Evolutionary conservation across 352 stramenopile genomes (phyloP).

Genomic region (Pythium phragmitis): DNA sequence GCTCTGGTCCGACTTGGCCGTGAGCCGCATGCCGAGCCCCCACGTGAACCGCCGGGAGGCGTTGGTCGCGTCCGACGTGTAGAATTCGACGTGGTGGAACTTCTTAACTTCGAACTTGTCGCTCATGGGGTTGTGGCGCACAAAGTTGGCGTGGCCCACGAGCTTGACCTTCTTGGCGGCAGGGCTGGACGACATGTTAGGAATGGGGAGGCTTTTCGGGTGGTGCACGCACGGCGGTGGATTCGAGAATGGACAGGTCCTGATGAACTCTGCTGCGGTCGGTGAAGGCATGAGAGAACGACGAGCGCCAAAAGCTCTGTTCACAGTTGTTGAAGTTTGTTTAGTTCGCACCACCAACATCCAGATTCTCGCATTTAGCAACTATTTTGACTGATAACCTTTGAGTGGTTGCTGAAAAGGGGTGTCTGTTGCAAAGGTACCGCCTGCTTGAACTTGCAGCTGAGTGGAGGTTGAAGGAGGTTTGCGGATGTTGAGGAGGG

Average conservation of each 20-base stretch:
- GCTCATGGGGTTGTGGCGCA: conserved; percentile 70
- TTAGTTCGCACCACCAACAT: conserved; percentile 14
- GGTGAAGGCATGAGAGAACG: neutral
- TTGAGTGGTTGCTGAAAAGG: conserved; percentile 5
- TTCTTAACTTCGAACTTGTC: conserved; percentile 76
- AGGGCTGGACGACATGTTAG: conserved; percentile 17
- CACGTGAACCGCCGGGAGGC: conserved; percentile 73
- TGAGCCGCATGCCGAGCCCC: conserved; percentile 80
- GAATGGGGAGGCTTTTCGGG: neutral
- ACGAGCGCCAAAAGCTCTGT: neutral
- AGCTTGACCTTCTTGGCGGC: conserved; percentile 55
- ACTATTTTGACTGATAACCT: neutral
- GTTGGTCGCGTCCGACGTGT: conserved; percentile 79
- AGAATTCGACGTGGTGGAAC: conserved; percentile 89
- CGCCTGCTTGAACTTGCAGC: conserved; percentile 22
- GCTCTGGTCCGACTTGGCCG: conserved; percentile 85
- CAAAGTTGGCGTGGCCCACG: conserved; percentile 76
- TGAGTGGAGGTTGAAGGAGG: conserved; percentile 14
- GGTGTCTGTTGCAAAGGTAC: conserved; percentile 14
- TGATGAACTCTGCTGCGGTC: neutral
- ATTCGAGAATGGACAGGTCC: conserved; percentile 27
- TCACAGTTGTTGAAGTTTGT: conserved; percentile 20
- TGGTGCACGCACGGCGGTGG: conserved; percentile 15
- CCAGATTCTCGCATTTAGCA: conserved; percentile 14
- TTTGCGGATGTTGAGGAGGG: conserved; percentile 14